Evolutionary conservation across 371 early-diverging fungal species (phyloP), one percentile per base, ranked within the genome.

Genomic region (Synchytrium microbalum): DNA sequence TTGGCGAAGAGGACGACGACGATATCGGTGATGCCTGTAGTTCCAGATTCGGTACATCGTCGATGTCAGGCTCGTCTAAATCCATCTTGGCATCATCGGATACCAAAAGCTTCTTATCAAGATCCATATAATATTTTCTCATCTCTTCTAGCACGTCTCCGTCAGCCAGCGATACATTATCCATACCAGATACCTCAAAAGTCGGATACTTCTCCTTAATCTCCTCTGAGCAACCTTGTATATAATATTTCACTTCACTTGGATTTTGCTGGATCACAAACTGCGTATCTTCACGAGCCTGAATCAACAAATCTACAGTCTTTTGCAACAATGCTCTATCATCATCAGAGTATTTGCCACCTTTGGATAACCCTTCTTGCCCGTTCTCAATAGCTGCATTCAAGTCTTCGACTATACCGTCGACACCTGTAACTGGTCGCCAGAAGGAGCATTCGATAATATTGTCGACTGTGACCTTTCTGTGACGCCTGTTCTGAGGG

Each of bases 381-480:
- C 32, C 51, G 14, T n/a, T 19, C 3, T 31, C 32, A 23, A 52
- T 0, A 32, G 31, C 54, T 58, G 29, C 25, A n/a, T 23, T 19
- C 14, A 80, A 60, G 24, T 69, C 57, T 0, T 33, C 24, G 8
- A 81, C 78, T 29, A 83, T 58, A 0, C 77, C 78, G 2, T 62
- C 58, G 24, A 76, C 66, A 38, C 46, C 46, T 10, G 10, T 38
- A 19, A 38, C 46, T 10, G 46, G 46, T 38, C 46, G 5, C 87
- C 88, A 86, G 54, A 86, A 82, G 61, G 85, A 84, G 2, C 85
- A 75, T 32, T 76, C 76, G 63, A 82, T 79, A 52, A 89, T 67
- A 62, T 89, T 89, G 33, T 72, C 69, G 10, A 86, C 80, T 8
- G 83, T 38, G 46, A 38, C 19, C 80, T 58, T 77, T 80, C 0